Evolutionary conservation across 306 rosid genomes (phyloP).

Genomic region (Ormosia emarginata): DNA sequence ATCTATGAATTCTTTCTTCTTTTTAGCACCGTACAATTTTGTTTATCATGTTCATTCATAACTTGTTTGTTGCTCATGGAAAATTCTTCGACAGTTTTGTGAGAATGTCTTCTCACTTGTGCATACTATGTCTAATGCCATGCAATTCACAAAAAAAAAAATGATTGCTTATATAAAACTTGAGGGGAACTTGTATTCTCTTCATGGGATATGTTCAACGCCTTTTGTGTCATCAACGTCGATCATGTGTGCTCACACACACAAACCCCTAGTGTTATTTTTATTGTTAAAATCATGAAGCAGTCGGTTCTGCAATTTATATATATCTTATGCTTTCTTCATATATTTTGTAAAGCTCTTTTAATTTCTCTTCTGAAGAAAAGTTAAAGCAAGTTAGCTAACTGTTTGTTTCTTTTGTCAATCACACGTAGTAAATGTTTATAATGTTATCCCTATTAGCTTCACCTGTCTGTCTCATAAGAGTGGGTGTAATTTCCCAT

Average conservation of each 20-base stretch:
- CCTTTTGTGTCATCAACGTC: not conserved
- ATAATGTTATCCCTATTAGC: not conserved
- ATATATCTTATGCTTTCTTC: not conserved
- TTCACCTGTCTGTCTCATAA: not conserved
- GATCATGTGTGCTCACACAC: not conserved
- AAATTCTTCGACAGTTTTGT: not conserved
- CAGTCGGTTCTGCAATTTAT: not conserved
- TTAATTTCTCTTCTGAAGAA: not conserved
- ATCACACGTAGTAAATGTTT: not conserved
- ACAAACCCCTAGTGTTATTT: not conserved
- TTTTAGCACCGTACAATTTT: not conserved
- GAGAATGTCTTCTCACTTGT: not conserved
- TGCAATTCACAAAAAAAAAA: not conserved
- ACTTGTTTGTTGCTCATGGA: not conserved
- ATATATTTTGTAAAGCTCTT: not conserved
- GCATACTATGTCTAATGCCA: slow-evolving; percentile 1
- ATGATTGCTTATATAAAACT: not conserved
- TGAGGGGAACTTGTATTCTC: not conserved
- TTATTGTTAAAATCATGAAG: not conserved
- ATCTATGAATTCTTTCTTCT: not conserved
- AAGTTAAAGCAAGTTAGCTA: not conserved
- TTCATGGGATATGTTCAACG: not conserved
- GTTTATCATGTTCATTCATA: not conserved
- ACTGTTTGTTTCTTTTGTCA: not conserved
- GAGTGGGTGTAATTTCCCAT: not conserved